These are phyloP conservation scores for Spinellus fusiger DNA, from an alignment of 192 early-diverging fungal genomes.

Conservation along the genomic window DNA sequence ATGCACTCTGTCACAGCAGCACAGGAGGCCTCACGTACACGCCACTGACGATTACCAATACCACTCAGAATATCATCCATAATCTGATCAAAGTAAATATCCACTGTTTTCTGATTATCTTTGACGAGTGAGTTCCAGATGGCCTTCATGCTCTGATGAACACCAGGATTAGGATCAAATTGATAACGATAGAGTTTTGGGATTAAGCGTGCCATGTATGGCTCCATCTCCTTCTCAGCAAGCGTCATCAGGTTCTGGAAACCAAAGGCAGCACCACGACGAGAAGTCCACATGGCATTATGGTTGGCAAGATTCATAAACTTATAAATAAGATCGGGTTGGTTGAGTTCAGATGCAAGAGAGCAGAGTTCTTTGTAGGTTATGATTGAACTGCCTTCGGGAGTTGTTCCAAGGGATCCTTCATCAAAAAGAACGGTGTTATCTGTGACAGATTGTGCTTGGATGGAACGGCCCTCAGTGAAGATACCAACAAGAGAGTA, in stretches of 20 bases:
- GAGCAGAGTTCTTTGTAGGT: conserved; percentile 79
- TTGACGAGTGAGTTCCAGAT: conserved; percentile 82
- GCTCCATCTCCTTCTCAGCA: conserved; percentile 76
- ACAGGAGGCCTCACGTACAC: conserved; percentile 79
- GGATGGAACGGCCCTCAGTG: conserved; percentile 57
- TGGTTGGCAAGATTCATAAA: conserved; percentile 92
- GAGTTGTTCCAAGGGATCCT: conserved; percentile 62
- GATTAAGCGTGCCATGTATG: conserved; percentile 69
- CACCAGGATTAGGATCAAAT: conserved; percentile 87
- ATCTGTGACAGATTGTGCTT: conserved; percentile 50
- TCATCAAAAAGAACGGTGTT: conserved; percentile 73
- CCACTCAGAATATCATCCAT: conserved; percentile 72
- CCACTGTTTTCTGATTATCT: conserved; percentile 61
- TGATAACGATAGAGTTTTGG: conserved; percentile 85
- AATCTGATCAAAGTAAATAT: conserved; percentile 76
- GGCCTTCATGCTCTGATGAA: conserved; percentile 81
- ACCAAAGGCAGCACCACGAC: conserved; percentile 83
- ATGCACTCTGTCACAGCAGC: conserved; percentile 69
- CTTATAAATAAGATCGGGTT: conserved; percentile 89
- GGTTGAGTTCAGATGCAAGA: conserved; percentile 89
- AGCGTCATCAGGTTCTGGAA: conserved; percentile 75
- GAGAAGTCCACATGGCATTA: conserved; percentile 86
- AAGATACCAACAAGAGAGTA: conserved; percentile 70
- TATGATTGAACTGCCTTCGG: conserved; percentile 64
- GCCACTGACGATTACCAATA: conserved; percentile 79